A percentile compares a stretch with the other conserved stretches of the same genome.
Conservation (phyloP, 2,329 filamentous ascomycete species). For the Neofusicoccum cordaticola region DNA sequence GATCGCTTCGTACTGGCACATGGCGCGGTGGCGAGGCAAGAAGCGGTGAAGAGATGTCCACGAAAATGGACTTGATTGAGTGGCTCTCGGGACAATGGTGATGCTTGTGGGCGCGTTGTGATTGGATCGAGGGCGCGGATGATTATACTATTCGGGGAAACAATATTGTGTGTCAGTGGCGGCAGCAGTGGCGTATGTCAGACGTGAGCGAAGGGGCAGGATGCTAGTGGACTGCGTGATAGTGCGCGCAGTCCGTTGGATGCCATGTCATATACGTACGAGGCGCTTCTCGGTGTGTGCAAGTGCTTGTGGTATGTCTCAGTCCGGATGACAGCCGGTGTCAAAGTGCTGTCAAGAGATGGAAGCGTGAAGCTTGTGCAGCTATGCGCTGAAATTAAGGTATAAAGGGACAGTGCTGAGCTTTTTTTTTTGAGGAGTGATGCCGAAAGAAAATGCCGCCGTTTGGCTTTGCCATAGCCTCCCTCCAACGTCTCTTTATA, state of each 20-base stretch:
- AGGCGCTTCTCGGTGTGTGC: not conserved
- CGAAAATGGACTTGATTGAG: not conserved
- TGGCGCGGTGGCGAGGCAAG: not conserved
- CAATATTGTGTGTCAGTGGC: conserved; percentile 5
- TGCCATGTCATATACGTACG: conserved; percentile 6
- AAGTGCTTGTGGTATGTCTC: conserved; percentile 1
- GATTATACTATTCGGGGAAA: not conserved
- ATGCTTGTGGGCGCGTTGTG: not conserved
- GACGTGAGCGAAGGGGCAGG: not conserved
- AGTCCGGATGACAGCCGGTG: not conserved
- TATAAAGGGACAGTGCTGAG: not conserved
- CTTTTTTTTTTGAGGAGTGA: not conserved
- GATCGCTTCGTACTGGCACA: conserved; percentile 72
- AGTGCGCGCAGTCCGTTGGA: not conserved
- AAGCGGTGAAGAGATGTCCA: not conserved
- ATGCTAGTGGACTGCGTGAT: not conserved
- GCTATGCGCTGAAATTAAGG: not conserved
- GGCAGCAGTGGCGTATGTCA: conserved; percentile 1
- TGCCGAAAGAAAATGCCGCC: not conserved
- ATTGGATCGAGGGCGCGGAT: not conserved
- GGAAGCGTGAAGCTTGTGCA: not conserved
- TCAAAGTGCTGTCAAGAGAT: not conserved
- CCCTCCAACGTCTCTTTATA: not conserved
- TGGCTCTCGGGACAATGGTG: not conserved
- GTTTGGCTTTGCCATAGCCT: not conserved